phyloP scores from a whole-genome alignment of 108 stramenopile species.

The Cyclotella kingstonii region DNA sequence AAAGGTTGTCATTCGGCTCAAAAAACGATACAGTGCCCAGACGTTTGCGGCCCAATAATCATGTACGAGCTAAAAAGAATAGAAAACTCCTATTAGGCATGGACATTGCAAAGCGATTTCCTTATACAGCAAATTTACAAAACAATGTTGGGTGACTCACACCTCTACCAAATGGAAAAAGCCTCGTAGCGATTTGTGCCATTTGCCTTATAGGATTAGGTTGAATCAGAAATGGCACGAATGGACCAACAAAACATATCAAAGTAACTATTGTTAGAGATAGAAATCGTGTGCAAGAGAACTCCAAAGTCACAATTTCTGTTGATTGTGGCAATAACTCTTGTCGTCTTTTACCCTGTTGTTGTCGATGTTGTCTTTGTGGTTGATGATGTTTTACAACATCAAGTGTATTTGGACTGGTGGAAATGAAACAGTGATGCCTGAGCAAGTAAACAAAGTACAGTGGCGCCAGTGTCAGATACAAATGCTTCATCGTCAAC shows the following conservation, averaged over 20 bases:
- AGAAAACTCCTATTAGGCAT: background rate
- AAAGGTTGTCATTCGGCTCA: slow-evolving; percentile 52
- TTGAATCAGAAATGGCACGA: slow-evolving; percentile 60
- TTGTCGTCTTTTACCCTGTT: slow-evolving; percentile 1
- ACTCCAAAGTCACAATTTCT: slow-evolving; percentile 14
- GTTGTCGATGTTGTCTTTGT: background rate
- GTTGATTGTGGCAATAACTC: slow-evolving; percentile 1
- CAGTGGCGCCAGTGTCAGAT: slow-evolving; percentile 82
- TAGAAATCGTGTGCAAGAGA: slow-evolving; percentile 49
- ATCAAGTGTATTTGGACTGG: background rate
- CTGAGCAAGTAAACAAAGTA: slow-evolving; percentile 82
- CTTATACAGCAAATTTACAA: background rate
- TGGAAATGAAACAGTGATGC: slow-evolving; percentile 60
- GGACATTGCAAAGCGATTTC: background rate
- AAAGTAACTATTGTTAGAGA: slow-evolving; percentile 56
- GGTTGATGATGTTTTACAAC: background rate
- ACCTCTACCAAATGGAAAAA: slow-evolving; percentile 97
- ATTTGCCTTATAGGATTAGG: slow-evolving; percentile 36
- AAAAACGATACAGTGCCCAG: slow-evolving; percentile 88
- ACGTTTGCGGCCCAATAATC: slow-evolving; percentile 98
- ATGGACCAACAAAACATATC: slow-evolving; percentile 58
- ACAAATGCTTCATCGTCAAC: slow-evolving; percentile 92
- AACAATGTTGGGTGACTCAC: slow-evolving; percentile 1
- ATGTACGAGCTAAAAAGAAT: slow-evolving; percentile 67
- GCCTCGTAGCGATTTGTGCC: slow-evolving; percentile 72